phyloP scores from a whole-genome alignment of 208 protist genomes.

The Phytomonas sp. region DNA sequence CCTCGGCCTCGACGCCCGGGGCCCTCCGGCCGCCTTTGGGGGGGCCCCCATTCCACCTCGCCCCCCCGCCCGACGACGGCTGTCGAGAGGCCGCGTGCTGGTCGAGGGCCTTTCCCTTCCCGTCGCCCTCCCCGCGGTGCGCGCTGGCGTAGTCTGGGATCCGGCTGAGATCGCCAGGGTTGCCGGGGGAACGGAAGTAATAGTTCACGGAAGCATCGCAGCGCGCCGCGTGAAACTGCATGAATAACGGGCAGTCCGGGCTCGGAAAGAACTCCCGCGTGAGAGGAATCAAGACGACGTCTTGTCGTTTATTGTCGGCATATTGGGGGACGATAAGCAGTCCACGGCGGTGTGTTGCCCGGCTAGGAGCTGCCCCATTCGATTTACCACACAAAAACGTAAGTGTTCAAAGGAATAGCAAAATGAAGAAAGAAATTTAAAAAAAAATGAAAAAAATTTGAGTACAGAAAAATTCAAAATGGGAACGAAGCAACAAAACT shows the following conservation, averaged over 20 bases:
- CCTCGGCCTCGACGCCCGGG: background rate
- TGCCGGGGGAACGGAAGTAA: conserved; percentile 71
- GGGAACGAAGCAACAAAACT: conserved; percentile 15
- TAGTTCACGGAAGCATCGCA: conserved; percentile 80
- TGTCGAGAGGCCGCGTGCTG: background rate
- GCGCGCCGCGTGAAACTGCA: conserved; percentile 73
- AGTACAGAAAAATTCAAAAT: background rate
- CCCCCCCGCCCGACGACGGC: background rate
- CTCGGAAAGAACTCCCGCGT: conserved; percentile 71
- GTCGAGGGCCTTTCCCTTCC: background rate
- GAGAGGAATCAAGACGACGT: conserved; percentile 73
- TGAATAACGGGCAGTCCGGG: conserved; percentile 69
- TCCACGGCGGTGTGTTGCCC: conserved; percentile 52
- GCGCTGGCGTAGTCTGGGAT: conserved; percentile 57
- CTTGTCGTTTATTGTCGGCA: conserved; percentile 24
- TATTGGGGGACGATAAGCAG: conserved; percentile 36
- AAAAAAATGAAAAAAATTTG: background rate
- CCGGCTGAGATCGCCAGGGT: conserved; percentile 59
- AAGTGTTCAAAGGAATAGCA: conserved; percentile 2
- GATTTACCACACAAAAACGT: conserved; percentile 3
- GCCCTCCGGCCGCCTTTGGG: background rate
- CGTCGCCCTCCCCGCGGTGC: conserved; percentile 20
- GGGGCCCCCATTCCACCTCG: background rate
- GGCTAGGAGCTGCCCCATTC: conserved; percentile 60
- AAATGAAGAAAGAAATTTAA: conserved; percentile 8